A percentile compares a stretch with the other conserved stretches of the same genome.
Conservation (phyloP, 192 early-diverging fungal species). For the Pilaira anomala region DNA sequence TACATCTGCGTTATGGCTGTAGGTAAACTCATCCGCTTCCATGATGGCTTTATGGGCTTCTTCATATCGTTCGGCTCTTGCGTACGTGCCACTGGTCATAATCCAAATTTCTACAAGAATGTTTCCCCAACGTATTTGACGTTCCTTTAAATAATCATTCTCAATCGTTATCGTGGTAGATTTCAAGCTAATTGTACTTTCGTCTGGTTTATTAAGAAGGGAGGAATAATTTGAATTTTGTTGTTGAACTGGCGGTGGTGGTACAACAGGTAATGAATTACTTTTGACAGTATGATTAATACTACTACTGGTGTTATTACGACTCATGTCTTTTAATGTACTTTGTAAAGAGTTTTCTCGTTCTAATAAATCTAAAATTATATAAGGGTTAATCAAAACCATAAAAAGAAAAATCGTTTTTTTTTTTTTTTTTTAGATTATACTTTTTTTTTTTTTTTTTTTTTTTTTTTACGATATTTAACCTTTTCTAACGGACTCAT, state of each 20-base stretch:
- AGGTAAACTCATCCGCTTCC: not conserved
- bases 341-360: too few relatives aligned
- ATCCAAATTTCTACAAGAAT: constrained; percentile 53
- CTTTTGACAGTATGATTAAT: too few relatives aligned
- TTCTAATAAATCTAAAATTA: too few relatives aligned
- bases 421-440: too few relatives aligned
- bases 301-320: too few relatives aligned
- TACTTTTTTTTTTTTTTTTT: too few relatives aligned
- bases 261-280: not conserved
- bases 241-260: not conserved
- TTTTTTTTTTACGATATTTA: not conserved
- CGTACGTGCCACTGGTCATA: constrained; percentile 5
- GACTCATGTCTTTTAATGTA: too few relatives aligned
- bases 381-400: too few relatives aligned
- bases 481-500: constrained; percentile 3
- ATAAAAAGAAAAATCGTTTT: too few relatives aligned
- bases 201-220: not conserved
- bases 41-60: not conserved
- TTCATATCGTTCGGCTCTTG: not conserved
- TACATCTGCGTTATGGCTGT: not conserved
- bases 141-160: too few relatives aligned
- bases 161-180: not conserved
- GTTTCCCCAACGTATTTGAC: constrained; percentile 15
- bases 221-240: not conserved
- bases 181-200: not conserved